A percentile compares a stretch with the other conserved stretches of the same genome.
Conservation (phyloP, 768 basidiomycete species). For the Macrocybe gigantea region DNA sequence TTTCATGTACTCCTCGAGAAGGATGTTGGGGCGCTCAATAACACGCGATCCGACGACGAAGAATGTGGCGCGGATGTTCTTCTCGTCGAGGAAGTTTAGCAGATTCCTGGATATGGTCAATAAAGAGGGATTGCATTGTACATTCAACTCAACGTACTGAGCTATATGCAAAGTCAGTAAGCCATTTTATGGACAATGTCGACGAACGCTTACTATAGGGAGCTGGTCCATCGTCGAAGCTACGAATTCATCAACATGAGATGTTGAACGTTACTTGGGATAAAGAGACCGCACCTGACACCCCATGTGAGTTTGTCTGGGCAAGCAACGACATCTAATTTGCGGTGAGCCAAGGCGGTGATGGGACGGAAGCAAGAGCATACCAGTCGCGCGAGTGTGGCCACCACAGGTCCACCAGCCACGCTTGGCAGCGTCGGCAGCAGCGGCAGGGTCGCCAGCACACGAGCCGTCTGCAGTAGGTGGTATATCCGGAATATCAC, state of each 20-base stretch:
- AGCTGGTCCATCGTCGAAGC: constrained; percentile 86
- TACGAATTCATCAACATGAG: constrained; percentile 15
- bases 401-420: constrained; percentile 95
- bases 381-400: constrained; percentile 46
- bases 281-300: constrained; percentile 39
- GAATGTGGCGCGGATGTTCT: constrained; percentile 76
- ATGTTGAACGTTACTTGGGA: neutral
- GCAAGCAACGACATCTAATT: constrained; percentile 57
- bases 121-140: neutral
- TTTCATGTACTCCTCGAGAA: constrained; percentile 75
- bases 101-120: constrained; percentile 39
- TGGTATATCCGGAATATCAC: constrained; percentile 57
- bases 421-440: constrained; percentile 48
- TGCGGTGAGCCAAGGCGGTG: neutral
- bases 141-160: neutral
- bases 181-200: neutral
- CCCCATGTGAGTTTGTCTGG: constrained; percentile 72
- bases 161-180: constrained; percentile 1
- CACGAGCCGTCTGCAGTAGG: constrained; percentile 72
- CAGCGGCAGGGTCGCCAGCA: constrained; percentile 47
- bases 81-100: constrained; percentile 61
- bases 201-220: constrained; percentile 58
- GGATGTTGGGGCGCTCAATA: constrained; percentile 67
- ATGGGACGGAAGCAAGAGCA: neutral
- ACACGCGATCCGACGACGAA: constrained; percentile 88